phyloP scores from a whole-genome alignment of 306 rosid genomes.

The Fragaria ananassa region DNA sequence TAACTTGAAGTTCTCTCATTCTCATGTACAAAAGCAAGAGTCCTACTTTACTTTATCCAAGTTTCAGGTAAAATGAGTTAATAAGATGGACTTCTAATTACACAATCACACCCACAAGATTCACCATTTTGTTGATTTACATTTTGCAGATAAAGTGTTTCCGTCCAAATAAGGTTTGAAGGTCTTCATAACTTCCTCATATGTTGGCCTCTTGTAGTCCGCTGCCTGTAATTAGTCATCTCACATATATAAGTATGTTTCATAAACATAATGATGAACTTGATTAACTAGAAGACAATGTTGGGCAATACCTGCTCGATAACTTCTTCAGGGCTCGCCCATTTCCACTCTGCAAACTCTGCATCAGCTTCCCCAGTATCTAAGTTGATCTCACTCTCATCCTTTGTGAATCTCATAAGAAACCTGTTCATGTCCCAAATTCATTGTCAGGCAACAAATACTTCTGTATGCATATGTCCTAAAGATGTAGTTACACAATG shows the following conservation, averaged over 20 bases:
- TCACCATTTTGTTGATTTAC: conserved; percentile 96
- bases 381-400: conserved; percentile 75
- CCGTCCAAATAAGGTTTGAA: conserved; percentile 70
- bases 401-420: conserved; percentile 74
- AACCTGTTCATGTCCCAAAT: conserved; percentile 52
- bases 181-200: conserved; percentile 79
- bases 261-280: neutral
- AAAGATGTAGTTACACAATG: neutral
- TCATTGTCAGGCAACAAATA: conserved; percentile 14
- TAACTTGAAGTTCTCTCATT: conserved; percentile 38
- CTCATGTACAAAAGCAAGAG: conserved; percentile 55
- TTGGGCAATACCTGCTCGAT: conserved; percentile 72
- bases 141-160: conserved; percentile 56
- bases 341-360: conserved; percentile 96
- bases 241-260: conserved; percentile 12
- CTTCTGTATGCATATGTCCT: neutral
- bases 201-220: conserved; percentile 96
- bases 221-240: conserved; percentile 67
- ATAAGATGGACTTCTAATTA: conserved; percentile 33
- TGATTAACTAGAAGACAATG: neutral
- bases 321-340: conserved; percentile 88
- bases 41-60: conserved; percentile 33
- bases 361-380: conserved; percentile 82
- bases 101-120: conserved; percentile 27
- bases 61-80: conserved; percentile 34